phyloP scores from a whole-genome alignment of 2,329 filamentous ascomycete genomes.

The Alternaria brassicicola region DNA sequence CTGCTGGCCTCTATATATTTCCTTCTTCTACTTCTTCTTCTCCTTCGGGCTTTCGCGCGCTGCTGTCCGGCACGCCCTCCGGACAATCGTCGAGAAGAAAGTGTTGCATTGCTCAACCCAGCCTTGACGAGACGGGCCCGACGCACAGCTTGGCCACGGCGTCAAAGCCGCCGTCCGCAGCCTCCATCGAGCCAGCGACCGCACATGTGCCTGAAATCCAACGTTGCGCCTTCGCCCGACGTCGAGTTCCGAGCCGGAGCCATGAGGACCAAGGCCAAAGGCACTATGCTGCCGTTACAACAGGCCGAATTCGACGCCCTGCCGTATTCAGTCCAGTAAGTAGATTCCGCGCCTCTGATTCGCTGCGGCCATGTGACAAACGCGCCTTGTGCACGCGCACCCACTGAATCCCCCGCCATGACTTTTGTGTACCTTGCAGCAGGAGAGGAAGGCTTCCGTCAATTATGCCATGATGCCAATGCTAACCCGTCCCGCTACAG shows the following conservation, averaged over 20 bases:
- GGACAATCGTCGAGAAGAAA: slow-evolving; percentile 14
- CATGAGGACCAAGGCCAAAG: slow-evolving; percentile 39
- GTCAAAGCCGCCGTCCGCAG: slow-evolving; percentile 10
- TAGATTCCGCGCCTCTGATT: slow-evolving; percentile 24
- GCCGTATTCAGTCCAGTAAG: slow-evolving; percentile 53
- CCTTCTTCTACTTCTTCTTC: slow-evolving; percentile 19
- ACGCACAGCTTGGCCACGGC: slow-evolving; percentile 19
- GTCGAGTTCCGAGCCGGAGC: slow-evolving; percentile 20
- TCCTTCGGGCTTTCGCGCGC: slow-evolving; percentile 5
- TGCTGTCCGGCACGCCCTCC: slow-evolving; percentile 16
- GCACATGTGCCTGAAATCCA: slow-evolving; percentile 14
- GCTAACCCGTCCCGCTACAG: slow-evolving; percentile 43
- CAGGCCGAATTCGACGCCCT: slow-evolving; percentile 52
- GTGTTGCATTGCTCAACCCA: neutral
- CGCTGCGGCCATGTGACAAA: slow-evolving; percentile 23
- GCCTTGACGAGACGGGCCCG: slow-evolving; percentile 16
- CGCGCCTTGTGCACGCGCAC: slow-evolving; percentile 35
- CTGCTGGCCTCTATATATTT: slow-evolving; percentile 7
- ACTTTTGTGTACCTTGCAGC: slow-evolving; percentile 39
- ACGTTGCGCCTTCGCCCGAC: slow-evolving; percentile 17
- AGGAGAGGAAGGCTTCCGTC: slow-evolving; percentile 4
- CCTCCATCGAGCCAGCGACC: slow-evolving; percentile 8
- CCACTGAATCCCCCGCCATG: slow-evolving; percentile 27
- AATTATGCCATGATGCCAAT: slow-evolving; percentile 27
- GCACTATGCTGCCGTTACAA: slow-evolving; percentile 32